Conservation (phyloP, 1,139 yeast species). For the Geotrichum reessii region DNA sequence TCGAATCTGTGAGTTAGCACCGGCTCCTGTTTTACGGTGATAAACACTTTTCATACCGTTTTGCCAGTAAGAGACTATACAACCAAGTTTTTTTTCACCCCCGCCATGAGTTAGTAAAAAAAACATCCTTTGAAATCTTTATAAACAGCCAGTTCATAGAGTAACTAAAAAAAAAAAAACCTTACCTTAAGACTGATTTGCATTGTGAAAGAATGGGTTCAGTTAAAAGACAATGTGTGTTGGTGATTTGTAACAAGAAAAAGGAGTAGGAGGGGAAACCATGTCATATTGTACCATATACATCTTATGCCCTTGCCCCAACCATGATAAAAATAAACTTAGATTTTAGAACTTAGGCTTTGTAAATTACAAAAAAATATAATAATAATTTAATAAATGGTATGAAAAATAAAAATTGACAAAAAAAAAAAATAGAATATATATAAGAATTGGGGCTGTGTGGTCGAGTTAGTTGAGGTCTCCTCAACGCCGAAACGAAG, state of each 20-base stretch:
- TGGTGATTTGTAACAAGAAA: not conserved
- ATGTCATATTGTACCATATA: not conserved
- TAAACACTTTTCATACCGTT: slow-evolving; percentile 41
- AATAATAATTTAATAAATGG: too few species aligned
- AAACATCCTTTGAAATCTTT: too few species aligned
- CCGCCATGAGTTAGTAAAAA: not conserved
- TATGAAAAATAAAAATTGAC: too few species aligned
- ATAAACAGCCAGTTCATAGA: too few species aligned
- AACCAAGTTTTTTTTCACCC: not conserved
- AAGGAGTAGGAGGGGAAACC: not conserved
- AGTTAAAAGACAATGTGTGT: not conserved
- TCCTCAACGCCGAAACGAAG: too few species aligned
- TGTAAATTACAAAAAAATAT: too few species aligned
- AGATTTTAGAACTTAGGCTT: too few species aligned
- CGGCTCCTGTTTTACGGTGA: not conserved
- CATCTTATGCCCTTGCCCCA: not conserved
- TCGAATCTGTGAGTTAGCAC: slow-evolving; percentile 1
- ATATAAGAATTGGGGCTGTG: too few species aligned
- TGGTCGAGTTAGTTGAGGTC: too few species aligned
- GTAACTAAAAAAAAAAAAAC: not conserved
- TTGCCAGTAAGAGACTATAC: slow-evolving; percentile 43
- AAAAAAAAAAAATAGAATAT: too few species aligned
- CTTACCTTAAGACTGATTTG: slow-evolving; percentile 19
- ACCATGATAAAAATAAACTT: not conserved
- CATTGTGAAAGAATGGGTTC: slow-evolving; percentile 7